These are phyloP conservation scores for Penicillium mononematosum DNA, from an alignment of 495 filamentous ascomycete genomes.

Conservation along the genomic window DNA sequence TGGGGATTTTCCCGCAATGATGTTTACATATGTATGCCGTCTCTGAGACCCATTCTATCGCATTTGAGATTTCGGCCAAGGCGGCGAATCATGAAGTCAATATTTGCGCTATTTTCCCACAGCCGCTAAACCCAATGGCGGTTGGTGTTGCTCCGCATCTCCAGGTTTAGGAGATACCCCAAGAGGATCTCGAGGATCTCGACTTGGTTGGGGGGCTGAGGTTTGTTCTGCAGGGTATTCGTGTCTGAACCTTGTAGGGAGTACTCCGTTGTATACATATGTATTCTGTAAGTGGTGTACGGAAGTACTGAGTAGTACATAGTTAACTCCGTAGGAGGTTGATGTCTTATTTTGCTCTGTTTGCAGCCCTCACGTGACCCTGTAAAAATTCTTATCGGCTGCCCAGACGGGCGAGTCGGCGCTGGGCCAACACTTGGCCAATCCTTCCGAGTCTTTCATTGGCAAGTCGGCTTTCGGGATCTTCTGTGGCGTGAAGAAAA, in stretches of 20 bases:
- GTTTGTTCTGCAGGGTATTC: background rate
- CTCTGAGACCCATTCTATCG: background rate
- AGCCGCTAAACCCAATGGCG: constrained; percentile 13
- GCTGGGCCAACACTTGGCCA: background rate
- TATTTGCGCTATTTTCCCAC: constrained; percentile 3
- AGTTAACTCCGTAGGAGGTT: background rate
- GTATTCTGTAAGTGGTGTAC: background rate
- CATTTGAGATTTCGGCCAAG: background rate
- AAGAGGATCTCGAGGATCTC: background rate
- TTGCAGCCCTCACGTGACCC: background rate
- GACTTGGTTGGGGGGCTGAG: no score
- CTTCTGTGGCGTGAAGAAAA: constrained; percentile 4
- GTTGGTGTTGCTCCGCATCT: constrained; percentile 13
- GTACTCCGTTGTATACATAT: background rate
- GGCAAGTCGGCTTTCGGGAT: constrained; percentile 6
- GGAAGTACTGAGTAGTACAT: no score
- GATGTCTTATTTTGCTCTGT: background rate
- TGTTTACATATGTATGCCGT: background rate
- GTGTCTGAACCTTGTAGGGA: background rate
- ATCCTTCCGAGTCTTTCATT: constrained; percentile 1
- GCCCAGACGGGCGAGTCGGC: constrained; percentile 1
- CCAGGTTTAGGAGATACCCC: background rate
- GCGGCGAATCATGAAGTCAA: constrained; percentile 12
- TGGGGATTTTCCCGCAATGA: background rate
- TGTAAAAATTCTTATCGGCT: constrained; percentile 3